Base-by-base conservation (phyloP, 108 stramenopile genomes). In the Nitzschia palea region DNA sequence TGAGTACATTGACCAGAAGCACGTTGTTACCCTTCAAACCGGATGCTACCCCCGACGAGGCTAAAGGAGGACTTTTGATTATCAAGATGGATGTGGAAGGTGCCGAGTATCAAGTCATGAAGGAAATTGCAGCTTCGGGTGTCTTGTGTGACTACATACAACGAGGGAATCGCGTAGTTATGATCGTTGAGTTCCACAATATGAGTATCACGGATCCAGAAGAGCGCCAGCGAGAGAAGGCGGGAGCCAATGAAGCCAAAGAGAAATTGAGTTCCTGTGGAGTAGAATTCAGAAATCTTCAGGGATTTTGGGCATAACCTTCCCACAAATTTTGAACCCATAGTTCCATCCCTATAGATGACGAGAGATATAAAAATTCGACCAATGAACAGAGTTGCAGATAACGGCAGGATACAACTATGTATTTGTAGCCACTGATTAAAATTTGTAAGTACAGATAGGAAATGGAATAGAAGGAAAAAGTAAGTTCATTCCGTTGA, bases 141-240 rank as follows among this genome's bases (percentile, higher is more conserved):
- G 50, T 69, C 9, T 59, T 82, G 65, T 82, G 81, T 54, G 64
- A 78, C 15, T 76, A 59, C 28, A 56, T 40, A 17, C 10, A 54
- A 14, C 23, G 18, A 40, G 77, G 77, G 37, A 78, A 73, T 52
- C 31, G 52, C 29, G 77, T 73, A 8, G 67, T 71, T 14, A 4
- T 73, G 51, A 55, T 78, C 40, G 68, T 78, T 23, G 77, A 78
- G 56, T 72, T 67, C 55, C 77, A 78, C 30, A 93, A 66, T 85
- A 91, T 62, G 85, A 87, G 27, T 96, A 98, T 73, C 89, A 93
- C 67, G 47, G 57, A 89, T 32, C 94, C 96, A n/a, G 67, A 86
- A 29, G 91, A 95, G 65, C 83, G 77, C 43, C 94, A 96, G 55
- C 93, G 94, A 1, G 93, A 96, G 62, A 84, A 76, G 42, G 77